Evolutionary conservation across 2,329 filamentous ascomycete genomes (phyloP), one percentile per base, ranked within the genome.

Genomic region (Cercospora citrullina): DNA sequence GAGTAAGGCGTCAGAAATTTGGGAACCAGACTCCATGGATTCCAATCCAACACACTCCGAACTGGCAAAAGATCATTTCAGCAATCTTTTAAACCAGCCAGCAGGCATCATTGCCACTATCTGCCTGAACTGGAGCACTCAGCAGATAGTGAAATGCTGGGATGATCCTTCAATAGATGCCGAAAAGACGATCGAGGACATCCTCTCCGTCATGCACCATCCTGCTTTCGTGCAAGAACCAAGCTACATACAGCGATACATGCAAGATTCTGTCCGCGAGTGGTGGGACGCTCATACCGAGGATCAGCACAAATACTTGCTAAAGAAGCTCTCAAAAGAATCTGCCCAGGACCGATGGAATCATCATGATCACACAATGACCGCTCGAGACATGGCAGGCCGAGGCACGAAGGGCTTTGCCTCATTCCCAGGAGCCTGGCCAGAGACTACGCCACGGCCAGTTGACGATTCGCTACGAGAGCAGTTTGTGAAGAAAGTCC

Each of bases 51-150:
- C 91, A 1, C 91, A 94, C 80, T 93, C 90, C 3, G 90, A 94
- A 85, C 84, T 94, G 31, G 91, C 90, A 73, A 94, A 94, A 81
- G 91, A 94, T 71, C 91, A 94, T 76, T 94, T 97, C 79, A 91
- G 90, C 71, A 95, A 95, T 76, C 84, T 90, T 45, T 85, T 97
- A 68, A 97, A 97, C 77, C 93, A 96, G 77, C 86, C 93, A 57
- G 93, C 93, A 53, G 93, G 93, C 4, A 36, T 59, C 55, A 59
- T 59, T 21, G 55, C 55, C 28, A 59, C 55, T 2, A 59, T 59
- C 9, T 33, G 28, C n/a, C 5, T 36, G 12, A 59, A 59, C 9
- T 59, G 55, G 55, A 59, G 55, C 55, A 59, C 55, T 8, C 55
- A 59, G 12, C 16, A 36, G n/a, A 59, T 59, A 12, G 55, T 59